Evolutionary conservation across 169 alveolate genomes (phyloP).

Genomic region (Cryptosporidium muris): DNA sequence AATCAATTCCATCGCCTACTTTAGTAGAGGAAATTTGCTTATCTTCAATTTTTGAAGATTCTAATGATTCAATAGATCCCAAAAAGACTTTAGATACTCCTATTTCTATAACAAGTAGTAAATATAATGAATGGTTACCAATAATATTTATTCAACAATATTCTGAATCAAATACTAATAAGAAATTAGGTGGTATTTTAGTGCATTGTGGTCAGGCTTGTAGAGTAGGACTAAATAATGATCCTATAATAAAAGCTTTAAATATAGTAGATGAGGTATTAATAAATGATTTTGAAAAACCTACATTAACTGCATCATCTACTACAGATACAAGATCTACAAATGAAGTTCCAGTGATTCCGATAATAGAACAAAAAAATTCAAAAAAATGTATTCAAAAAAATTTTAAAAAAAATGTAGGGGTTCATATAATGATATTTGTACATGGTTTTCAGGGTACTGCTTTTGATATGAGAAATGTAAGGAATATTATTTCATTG

Average conservation of each 20-base stretch:
- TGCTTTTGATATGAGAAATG: slow-evolving; percentile 87
- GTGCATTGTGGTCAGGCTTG: slow-evolving; percentile 64
- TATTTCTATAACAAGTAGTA: slow-evolving; percentile 20
- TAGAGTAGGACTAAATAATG: slow-evolving; percentile 60
- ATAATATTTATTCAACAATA: slow-evolving; percentile 58
- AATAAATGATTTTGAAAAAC: neutral
- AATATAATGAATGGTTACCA: slow-evolving; percentile 70
- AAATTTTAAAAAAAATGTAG: slow-evolving; percentile 12
- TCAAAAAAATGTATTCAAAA: neutral
- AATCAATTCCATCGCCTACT: slow-evolving; percentile 69
- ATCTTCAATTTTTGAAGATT: slow-evolving; percentile 15
- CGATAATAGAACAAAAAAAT: slow-evolving; percentile 25
- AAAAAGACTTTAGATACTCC: neutral
- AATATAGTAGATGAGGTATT: slow-evolving; percentile 12
- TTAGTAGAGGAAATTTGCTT: slow-evolving; percentile 54
- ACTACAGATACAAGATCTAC: neutral
- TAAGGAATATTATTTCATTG: slow-evolving; percentile 83
- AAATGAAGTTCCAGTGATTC: slow-evolving; percentile 19
- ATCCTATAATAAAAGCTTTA: slow-evolving; percentile 45
- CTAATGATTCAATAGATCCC: slow-evolving; percentile 5
- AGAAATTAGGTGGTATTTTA: slow-evolving; percentile 20
- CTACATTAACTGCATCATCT: neutral
- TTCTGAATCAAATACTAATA: slow-evolving; percentile 7
- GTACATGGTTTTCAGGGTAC: slow-evolving; percentile 94
- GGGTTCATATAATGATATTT: slow-evolving; percentile 88